These are phyloP conservation scores for Mrakiaceae sp. DNA, from an alignment of 1,284 basidiomycete species.

Conservation along the genomic window DNA sequence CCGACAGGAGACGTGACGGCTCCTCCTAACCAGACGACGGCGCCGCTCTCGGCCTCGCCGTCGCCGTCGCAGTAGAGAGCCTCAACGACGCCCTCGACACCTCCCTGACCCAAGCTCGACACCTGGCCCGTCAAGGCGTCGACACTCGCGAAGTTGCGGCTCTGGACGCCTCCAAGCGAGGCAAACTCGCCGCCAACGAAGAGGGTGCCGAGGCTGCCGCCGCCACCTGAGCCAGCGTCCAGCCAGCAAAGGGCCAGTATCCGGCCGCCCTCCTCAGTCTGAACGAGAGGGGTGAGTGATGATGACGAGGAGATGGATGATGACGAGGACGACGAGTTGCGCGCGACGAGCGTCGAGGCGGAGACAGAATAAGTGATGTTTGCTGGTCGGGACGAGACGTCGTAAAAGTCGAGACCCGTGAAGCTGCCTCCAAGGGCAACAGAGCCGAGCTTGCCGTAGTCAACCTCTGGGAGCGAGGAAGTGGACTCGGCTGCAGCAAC, in stretches of 20 bases:
- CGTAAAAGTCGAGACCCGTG: constrained; percentile 65
- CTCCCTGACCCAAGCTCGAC: constrained; percentile 22
- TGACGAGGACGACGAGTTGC: not conserved
- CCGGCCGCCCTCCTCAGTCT: constrained; percentile 29
- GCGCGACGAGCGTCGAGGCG: constrained; percentile 10
- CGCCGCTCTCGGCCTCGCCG: constrained; percentile 35
- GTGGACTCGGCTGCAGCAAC: not conserved
- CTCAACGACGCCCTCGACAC: constrained; percentile 53
- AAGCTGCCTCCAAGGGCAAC: constrained; percentile 80
- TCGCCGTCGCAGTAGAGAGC: constrained; percentile 66
- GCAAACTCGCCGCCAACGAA: constrained; percentile 30
- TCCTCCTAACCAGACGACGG: constrained; percentile 76
- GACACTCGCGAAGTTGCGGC: constrained; percentile 28
- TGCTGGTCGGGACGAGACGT: constrained; percentile 30
- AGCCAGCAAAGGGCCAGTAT: constrained; percentile 29
- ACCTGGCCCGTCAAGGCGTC: constrained; percentile 22
- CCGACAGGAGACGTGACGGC: constrained; percentile 44
- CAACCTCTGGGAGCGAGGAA: constrained; percentile 62
- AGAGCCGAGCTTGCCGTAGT: constrained; percentile 80
- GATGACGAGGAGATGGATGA: not conserved
- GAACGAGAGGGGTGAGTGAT: not conserved
- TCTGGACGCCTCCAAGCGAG: constrained; percentile 22
- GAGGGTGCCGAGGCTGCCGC: constrained; percentile 20
- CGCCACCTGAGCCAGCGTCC: not conserved
- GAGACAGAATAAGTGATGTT: constrained; percentile 18